phyloP scores from a whole-genome alignment of 371 early-diverging fungal species.

The Mortierella sp. region DNA sequence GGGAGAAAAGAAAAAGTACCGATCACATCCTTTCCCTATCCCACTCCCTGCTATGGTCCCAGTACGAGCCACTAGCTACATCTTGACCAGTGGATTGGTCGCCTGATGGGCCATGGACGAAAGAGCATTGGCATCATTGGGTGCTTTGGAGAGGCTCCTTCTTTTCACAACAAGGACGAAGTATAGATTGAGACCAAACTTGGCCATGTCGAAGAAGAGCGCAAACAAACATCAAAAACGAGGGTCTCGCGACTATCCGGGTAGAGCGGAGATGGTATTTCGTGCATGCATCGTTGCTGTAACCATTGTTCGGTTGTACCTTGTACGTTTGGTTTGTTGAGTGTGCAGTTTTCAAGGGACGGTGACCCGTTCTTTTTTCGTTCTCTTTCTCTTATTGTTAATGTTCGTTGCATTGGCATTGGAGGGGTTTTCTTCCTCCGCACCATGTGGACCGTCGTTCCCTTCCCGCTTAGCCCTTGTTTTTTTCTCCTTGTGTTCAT shows the following conservation, averaged over 20 bases:
- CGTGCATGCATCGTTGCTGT: background rate
- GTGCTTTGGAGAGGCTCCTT: too few relatives aligned
- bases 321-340: background rate
- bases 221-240: background rate
- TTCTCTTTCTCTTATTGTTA: background rate
- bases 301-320: background rate
- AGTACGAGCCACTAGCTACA: background rate
- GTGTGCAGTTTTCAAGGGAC: background rate
- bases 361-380: background rate
- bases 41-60: background rate
- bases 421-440: background rate
- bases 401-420: slow-evolving; percentile 1
- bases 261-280: background rate
- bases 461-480: slow-evolving; percentile 2
- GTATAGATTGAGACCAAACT: background rate
- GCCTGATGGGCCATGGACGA: background rate
- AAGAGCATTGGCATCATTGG: background rate
- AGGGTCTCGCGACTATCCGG: background rate
- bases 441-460: slow-evolving; percentile 4
- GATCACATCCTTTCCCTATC: background rate
- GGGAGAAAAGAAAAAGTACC: background rate
- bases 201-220: too few relatives aligned
- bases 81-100: background rate
- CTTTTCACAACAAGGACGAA: background rate
- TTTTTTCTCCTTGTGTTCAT: background rate